Base-by-base conservation (phyloP, 2,329 filamentous ascomycete species). In the Fusarium sublunatum region DNA sequence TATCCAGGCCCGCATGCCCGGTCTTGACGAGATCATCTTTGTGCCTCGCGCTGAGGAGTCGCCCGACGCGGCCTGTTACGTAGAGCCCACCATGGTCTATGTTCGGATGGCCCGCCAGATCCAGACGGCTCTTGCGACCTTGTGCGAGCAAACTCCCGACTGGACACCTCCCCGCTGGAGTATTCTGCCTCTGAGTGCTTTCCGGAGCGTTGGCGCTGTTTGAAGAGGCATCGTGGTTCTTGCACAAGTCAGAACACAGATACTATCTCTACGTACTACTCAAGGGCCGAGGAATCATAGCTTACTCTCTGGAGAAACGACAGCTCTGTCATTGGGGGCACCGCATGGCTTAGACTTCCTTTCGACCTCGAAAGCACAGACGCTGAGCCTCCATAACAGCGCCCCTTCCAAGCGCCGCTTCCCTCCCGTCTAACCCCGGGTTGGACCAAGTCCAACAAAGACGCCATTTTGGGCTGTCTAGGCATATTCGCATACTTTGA, bases 11-110 rank as follows among this genome's bases (percentile, higher is more conserved):
- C 75, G 76, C 15, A 75, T 83, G 71, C 76, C 77, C 2, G 67
- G 64, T 1, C 70, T 83, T 6, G 68, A 78, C 51, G 77, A 79
- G 59, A 72, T 83, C 39, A 72, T 80, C 36, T 79, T 83, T 51
- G 77, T 83, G 36, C 78, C 78, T 22, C 72, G 74, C 19, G 75
- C 77, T 29, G 73, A 76, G 36, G 76, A 78, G 57, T 72, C 72
- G 4, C 43, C 73, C 39, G 73, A 75, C 47, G 70, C 72, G 32
- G 62, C 64, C 25, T 65, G 60, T 12, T 69, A 75, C 28, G 65
- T 74, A 11, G 69, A 75, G 36, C 70, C 74, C 7, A 61, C 64
- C 28, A 69, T 76, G 44, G 70, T 70, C 5, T 70, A 74, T 41
- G 70, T 73, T 46, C 71, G 76, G 31, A 74, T 82, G 61, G 71